phyloP scores from a whole-genome alignment of 352 stramenopile genomes.

The Chrysophaeum taylorii region DNA sequence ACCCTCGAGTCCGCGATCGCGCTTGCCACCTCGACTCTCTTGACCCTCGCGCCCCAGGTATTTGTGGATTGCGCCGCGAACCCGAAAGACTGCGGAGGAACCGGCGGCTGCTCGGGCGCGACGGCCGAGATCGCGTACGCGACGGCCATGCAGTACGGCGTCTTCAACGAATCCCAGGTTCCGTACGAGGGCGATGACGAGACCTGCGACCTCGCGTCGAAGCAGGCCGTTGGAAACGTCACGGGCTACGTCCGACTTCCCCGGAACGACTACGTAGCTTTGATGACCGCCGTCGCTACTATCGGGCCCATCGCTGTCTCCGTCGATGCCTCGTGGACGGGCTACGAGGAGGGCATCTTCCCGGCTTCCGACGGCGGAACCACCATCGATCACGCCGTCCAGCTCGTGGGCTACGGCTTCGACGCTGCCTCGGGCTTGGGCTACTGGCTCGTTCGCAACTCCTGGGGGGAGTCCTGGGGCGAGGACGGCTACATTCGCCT shows the following conservation, averaged over 20 bases:
- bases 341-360: constrained; percentile 51
- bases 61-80: constrained; percentile 52
- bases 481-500: constrained; percentile 60
- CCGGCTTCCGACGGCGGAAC: constrained; percentile 21
- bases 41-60: constrained; percentile 45
- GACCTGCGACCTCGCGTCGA: constrained; percentile 25
- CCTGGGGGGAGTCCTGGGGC: constrained; percentile 59
- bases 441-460: constrained; percentile 90
- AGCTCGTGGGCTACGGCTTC: constrained; percentile 77
- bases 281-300: constrained; percentile 55
- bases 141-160: constrained; percentile 28
- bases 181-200: constrained; percentile 33
- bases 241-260: constrained; percentile 36
- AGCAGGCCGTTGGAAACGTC: constrained; percentile 36
- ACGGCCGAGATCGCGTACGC: constrained; percentile 48
- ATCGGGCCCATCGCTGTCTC: constrained; percentile 46
- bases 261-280: constrained; percentile 48
- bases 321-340: constrained; percentile 42
- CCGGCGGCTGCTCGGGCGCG: constrained; percentile 44
- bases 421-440: constrained; percentile 62
- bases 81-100: constrained; percentile 51
- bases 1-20: constrained; percentile 50
- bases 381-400: constrained; percentile 82
- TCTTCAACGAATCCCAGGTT: constrained; percentile 40
- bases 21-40: constrained; percentile 40